These are phyloP conservation scores for Phaeosphaeria sp. DNA, from an alignment of 2,329 filamentous ascomycete species.

Conservation along the genomic window DNA sequence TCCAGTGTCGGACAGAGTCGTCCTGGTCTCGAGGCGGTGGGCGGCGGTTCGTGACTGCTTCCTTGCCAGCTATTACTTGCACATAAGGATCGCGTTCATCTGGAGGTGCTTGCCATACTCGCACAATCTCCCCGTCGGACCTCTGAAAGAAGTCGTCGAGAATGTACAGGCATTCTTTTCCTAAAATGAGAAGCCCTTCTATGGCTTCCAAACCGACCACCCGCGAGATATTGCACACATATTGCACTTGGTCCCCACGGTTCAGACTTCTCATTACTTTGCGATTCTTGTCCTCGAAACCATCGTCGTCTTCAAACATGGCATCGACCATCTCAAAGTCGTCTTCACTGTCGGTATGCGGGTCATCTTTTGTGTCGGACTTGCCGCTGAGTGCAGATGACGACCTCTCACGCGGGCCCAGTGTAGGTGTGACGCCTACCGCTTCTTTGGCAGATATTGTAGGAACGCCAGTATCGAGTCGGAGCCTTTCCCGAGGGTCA, in stretches of 20 bases:
- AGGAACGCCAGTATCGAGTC: constrained; percentile 54
- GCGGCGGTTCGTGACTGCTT: constrained; percentile 62
- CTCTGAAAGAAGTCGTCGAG: constrained; percentile 97
- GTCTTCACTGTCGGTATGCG: constrained; percentile 69
- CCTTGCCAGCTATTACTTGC: constrained; percentile 85
- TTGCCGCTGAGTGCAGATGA: constrained; percentile 25
- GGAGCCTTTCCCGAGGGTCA: constrained; percentile 57
- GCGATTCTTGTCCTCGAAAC: constrained; percentile 95
- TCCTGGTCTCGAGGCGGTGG: constrained; percentile 41
- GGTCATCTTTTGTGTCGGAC: constrained; percentile 48
- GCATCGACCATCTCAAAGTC: constrained; percentile 97
- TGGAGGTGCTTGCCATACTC: constrained; percentile 89
- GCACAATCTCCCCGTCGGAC: constrained; percentile 93
- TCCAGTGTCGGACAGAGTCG: constrained; percentile 89
- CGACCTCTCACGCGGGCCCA: constrained; percentile 24
- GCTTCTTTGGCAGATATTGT: constrained; percentile 36
- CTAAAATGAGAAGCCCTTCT: constrained; percentile 91
- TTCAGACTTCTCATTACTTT: constrained; percentile 96
- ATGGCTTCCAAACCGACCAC: constrained; percentile 93
- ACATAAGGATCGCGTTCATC: constrained; percentile 96
- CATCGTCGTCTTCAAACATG: constrained; percentile 82
- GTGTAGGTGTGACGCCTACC: constrained; percentile 39
- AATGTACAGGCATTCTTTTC: constrained; percentile 90
- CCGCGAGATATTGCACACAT: constrained; percentile 93
- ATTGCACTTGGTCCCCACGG: constrained; percentile 88